These are phyloP conservation scores for Monocercomonoides exilis DNA, from an alignment of 78 protist species.

Conservation along the genomic window DNA sequence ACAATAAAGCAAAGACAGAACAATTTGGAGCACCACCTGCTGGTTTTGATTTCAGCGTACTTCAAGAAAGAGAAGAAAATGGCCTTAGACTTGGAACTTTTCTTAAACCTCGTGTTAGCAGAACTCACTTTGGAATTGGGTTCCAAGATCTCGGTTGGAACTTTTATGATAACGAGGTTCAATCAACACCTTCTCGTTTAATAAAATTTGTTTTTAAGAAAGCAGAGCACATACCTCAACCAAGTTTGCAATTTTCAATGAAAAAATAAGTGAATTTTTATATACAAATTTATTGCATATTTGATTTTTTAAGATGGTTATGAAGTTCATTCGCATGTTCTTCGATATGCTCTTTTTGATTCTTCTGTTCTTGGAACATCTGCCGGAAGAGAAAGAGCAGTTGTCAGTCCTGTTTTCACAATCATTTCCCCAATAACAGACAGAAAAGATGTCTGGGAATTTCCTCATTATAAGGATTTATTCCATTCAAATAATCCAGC, in stretches of 20 bases:
- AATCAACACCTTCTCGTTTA: background rate
- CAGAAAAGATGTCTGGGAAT: background rate
- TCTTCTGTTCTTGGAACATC: background rate
- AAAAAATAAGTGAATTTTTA: too few species aligned
- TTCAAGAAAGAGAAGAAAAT: background rate
- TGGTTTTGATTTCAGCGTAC: background rate
- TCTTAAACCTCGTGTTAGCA: background rate
- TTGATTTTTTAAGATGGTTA: background rate
- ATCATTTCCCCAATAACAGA: background rate
- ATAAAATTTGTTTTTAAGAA: background rate
- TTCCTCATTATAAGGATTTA: background rate
- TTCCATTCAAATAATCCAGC: background rate
- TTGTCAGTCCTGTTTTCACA: background rate
- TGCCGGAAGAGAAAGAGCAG: background rate
- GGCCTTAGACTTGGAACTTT: background rate
- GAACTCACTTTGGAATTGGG: background rate
- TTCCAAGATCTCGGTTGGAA: background rate
- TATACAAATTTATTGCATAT: too few species aligned
- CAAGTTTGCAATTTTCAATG: background rate
- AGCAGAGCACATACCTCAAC: background rate
- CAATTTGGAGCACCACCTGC: background rate
- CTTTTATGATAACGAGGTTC: background rate
- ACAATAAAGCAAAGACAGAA: background rate
- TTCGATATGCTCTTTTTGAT: background rate
- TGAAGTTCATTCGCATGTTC: background rate